A percentile compares a stretch with the other conserved stretches of the same genome.
Evolutionary conservation across 805 yeast species (phyloP).

Genomic region (Ogataea nitratoaversa): DNA sequence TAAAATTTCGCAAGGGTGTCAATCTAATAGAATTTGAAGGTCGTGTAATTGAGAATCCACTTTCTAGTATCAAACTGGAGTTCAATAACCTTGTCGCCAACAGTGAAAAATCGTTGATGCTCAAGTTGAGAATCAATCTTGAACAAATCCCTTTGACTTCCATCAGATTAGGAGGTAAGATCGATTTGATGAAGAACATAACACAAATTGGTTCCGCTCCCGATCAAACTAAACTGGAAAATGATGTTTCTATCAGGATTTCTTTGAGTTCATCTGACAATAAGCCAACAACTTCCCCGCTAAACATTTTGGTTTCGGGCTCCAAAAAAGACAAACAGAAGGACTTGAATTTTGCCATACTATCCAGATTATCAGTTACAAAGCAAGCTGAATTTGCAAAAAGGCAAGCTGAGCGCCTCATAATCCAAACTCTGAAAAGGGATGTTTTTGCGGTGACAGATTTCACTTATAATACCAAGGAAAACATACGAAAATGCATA

Average conservation of each 20-base stretch:
- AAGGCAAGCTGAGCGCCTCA: constrained; percentile 33
- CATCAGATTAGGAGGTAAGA: constrained; percentile 12
- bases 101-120: constrained; percentile 19
- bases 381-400: constrained; percentile 33
- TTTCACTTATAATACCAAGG: constrained; percentile 15
- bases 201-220: constrained; percentile 6
- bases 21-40: constrained; percentile 18
- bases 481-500: constrained; percentile 15
- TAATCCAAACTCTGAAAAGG: constrained; percentile 21
- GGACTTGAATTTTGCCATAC: constrained; percentile 21
- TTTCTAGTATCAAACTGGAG: constrained; percentile 4
- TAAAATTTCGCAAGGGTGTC: constrained; percentile 18
- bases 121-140: constrained; percentile 22
- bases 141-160: constrained; percentile 10
- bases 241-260: constrained; percentile 8
- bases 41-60: background rate
- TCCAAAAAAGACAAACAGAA: constrained; percentile 10
- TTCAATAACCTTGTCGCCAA: constrained; percentile 20
- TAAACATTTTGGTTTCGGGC: constrained; percentile 20
- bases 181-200: constrained; percentile 9
- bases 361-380: constrained; percentile 29
- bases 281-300: constrained; percentile 12
- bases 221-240: constrained; percentile 2
- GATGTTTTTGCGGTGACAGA: constrained; percentile 11
- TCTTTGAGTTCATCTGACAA: constrained; percentile 4